Evolutionary conservation across 1,284 basidiomycete species (phyloP), one percentile per base, ranked within the genome.

Genomic region (Puccinia coronata): DNA sequence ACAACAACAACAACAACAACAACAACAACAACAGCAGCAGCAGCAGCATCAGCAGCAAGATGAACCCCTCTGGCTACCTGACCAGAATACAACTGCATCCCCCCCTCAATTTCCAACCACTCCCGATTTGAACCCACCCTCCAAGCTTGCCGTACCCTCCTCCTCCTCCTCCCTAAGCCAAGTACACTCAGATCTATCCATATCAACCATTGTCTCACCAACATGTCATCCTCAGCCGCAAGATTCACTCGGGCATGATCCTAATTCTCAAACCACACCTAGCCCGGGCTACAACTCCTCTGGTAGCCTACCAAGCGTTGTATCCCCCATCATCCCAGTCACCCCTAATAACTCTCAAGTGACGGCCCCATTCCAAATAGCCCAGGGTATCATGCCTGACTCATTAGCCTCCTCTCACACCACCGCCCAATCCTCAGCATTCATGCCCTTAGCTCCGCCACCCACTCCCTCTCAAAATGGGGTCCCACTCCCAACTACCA

Each of bases 261-360:
- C 43, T n/a, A 31, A 59, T 16, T 59, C 57, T 16, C 57, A 59
- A 34, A 28, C 28, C 1, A 59, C 57, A 5, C 57, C 34, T 4
- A 59, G 57, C 57, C 28, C 28, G 31, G 49, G 47, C 47, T 34
- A 53, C 34, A 71, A n/a, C 41, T 67, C 63, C 18, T 67, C 69
- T 12, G 47, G 20, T 28, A 71, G 69, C 47, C 31, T 53, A 1
- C 47, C 47, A 18, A 75, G 57, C 55, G 18, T 67, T 6, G 43
- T 77, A 25, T 77, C 75, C 14, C 75, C 75, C n/a, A 61, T 77
- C 39, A 65, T 77, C 16, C 75, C 75, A n/a, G 57, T 65, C 14
- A 77, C 75, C 25, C 75, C 75, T n/a, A 63, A 77, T 39, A 77
- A 77, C 61, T 77, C 75, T 11, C 57, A 77, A 28, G 75, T 49